These are phyloP conservation scores for Fusarium humuli DNA, from an alignment of 2,329 filamentous ascomycete species.

Conservation along the genomic window DNA sequence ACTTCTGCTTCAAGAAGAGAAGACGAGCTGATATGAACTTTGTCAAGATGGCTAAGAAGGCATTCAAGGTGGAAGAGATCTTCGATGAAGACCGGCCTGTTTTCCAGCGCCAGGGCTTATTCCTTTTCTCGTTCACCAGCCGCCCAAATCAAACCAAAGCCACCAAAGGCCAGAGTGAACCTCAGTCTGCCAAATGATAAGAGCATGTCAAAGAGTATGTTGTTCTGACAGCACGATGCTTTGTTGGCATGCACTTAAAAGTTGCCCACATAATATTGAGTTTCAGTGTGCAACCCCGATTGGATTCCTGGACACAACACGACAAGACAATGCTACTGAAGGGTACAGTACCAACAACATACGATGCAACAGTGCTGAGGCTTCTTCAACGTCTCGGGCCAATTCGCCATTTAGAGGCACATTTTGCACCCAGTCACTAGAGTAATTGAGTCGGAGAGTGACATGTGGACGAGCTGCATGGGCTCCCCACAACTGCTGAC, in stretches of 20 bases:
- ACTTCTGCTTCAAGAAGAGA: slow-evolving; percentile 96
- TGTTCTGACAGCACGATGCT: slow-evolving; percentile 33
- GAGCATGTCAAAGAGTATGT: slow-evolving; percentile 33
- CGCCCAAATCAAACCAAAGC: slow-evolving; percentile 46
- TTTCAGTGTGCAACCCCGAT: slow-evolving; percentile 5
- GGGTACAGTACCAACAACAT: slow-evolving; percentile 26
- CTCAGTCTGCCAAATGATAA: slow-evolving; percentile 35
- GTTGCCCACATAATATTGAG: slow-evolving; percentile 5
- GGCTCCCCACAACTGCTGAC: slow-evolving; percentile 9
- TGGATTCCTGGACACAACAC: slow-evolving; percentile 5
- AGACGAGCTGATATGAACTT: slow-evolving; percentile 83
- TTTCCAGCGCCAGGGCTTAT: slow-evolving; percentile 69
- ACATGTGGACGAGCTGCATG: slow-evolving; percentile 13
- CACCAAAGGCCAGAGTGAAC: slow-evolving; percentile 28
- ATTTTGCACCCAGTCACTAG: not conserved
- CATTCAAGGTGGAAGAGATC: slow-evolving; percentile 72
- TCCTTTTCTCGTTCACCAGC: slow-evolving; percentile 68
- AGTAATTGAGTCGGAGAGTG: slow-evolving; percentile 6
- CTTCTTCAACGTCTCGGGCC: slow-evolving; percentile 13
- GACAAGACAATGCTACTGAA: slow-evolving; percentile 4
- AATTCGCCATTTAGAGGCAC: slow-evolving; percentile 11
- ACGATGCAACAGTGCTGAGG: slow-evolving; percentile 25
- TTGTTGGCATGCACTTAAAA: slow-evolving; percentile 27
- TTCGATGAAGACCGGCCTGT: slow-evolving; percentile 69
- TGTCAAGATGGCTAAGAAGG: slow-evolving; percentile 75